Evolutionary conservation across 164 flowering plant genomes (phyloP).

Genomic region (Cinnamomum chago): DNA sequence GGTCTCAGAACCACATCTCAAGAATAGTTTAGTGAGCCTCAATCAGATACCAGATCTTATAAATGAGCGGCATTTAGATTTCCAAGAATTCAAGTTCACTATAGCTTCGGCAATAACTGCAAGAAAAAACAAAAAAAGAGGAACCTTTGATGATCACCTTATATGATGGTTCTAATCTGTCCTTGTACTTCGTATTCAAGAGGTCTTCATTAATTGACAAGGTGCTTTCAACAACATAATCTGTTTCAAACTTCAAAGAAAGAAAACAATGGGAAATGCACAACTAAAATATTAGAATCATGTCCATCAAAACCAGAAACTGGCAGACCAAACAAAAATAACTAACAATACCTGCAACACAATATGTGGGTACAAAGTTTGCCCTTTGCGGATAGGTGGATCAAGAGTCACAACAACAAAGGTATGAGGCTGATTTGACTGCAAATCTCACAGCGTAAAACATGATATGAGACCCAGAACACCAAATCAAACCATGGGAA

Average conservation of each 20-base stretch:
- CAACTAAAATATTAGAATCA: neutral
- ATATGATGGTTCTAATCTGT: slow-evolving; percentile 67
- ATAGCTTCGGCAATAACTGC: too few species aligned
- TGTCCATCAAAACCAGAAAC: neutral
- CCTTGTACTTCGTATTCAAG: slow-evolving; percentile 77
- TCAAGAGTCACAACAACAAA: slow-evolving; percentile 90
- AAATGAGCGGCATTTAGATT: too few species aligned
- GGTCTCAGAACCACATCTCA: too few species aligned
- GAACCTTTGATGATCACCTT: slow-evolving; percentile 46
- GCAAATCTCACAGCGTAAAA: slow-evolving; percentile 16
- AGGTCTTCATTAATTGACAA: slow-evolving; percentile 69
- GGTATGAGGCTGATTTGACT: slow-evolving; percentile 97
- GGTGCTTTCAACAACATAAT: slow-evolving; percentile 56
- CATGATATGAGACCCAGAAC: slow-evolving; percentile 2
- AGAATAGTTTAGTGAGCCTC: too few species aligned
- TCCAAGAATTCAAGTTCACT: too few species aligned
- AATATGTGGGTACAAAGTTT: slow-evolving; percentile 96
- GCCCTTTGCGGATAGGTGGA: slow-evolving; percentile 98
- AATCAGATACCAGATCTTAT: too few species aligned
- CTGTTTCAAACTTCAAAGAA: slow-evolving; percentile 81
- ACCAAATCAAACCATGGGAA: neutral
- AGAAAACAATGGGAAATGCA: neutral
- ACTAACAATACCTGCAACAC: slow-evolving; percentile 78
- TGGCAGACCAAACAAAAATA: neutral
- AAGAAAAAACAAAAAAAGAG: too few species aligned